phyloP scores from a whole-genome alignment of 352 stramenopile species.

The Phytophthora cryptogea region DNA sequence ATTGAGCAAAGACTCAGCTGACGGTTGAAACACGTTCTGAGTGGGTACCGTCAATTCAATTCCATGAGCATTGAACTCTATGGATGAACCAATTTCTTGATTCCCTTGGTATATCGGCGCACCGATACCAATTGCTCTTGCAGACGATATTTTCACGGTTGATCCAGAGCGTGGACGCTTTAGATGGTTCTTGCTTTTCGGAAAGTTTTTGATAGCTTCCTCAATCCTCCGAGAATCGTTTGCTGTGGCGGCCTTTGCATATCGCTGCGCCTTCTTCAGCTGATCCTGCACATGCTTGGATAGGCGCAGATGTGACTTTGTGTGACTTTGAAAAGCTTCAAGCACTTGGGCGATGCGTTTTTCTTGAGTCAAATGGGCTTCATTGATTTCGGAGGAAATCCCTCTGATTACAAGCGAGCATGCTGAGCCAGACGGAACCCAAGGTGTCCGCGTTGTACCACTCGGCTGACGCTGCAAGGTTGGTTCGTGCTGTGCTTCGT shows the following conservation, averaged over 20 bases:
- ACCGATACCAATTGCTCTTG: background rate
- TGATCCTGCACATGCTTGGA: slow-evolving; percentile 20
- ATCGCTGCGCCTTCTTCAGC: slow-evolving; percentile 19
- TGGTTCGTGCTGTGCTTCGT: slow-evolving; percentile 4
- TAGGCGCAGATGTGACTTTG: slow-evolving; percentile 7
- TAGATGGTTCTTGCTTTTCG: background rate
- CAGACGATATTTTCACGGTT: slow-evolving; percentile 3
- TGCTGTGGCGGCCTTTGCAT: background rate
- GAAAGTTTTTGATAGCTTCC: background rate
- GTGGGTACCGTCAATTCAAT: background rate
- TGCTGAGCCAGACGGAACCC: slow-evolving; percentile 11
- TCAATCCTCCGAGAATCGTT: slow-evolving; percentile 1
- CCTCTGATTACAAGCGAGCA: slow-evolving; percentile 14
- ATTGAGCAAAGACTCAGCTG: slow-evolving; percentile 1
- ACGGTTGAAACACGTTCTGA: background rate
- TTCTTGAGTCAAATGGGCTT: slow-evolving; percentile 10
- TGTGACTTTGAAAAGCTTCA: slow-evolving; percentile 18
- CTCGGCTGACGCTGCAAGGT: slow-evolving; percentile 8
- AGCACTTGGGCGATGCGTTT: slow-evolving; percentile 19
- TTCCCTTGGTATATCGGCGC: slow-evolving; percentile 1
- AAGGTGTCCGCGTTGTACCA: slow-evolving; percentile 10
- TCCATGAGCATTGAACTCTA: background rate
- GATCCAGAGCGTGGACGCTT: slow-evolving; percentile 5
- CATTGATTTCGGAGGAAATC: background rate
- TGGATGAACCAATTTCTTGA: slow-evolving; percentile 11